These are phyloP conservation scores for Saccharomycopsis hybrid DNA, from an alignment of 1,139 yeast genomes.

Conservation along the genomic window DNA sequence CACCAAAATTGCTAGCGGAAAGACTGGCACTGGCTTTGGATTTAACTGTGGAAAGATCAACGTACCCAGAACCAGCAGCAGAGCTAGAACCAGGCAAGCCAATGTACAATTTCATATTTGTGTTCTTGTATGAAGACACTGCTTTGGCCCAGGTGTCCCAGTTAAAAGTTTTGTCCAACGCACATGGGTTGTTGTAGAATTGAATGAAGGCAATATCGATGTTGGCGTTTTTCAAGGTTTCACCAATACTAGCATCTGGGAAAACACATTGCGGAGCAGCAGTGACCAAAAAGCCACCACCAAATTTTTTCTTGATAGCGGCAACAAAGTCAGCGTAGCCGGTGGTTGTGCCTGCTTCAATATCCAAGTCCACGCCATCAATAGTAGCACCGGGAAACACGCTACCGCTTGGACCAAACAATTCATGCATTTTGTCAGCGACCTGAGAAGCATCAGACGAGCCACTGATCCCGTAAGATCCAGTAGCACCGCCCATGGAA, in stretches of 20 bases:
- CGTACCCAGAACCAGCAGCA: constrained; percentile 40
- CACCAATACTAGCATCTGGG: constrained; percentile 75
- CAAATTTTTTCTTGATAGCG: constrained; percentile 33
- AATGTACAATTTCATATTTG: constrained; percentile 46
- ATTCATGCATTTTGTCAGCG: constrained; percentile 27
- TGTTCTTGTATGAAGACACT: constrained; percentile 19
- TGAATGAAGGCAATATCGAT: constrained; percentile 19
- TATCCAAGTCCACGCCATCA: constrained; percentile 20
- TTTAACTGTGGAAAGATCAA: background rate
- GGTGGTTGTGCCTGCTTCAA: constrained; percentile 18
- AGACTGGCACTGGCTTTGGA: background rate
- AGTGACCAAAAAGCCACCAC: constrained; percentile 50
- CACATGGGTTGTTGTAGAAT: constrained; percentile 14
- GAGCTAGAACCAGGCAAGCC: constrained; percentile 55
- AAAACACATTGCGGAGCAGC: constrained; percentile 69
- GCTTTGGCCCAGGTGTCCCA: constrained; percentile 11
- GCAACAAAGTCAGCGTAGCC: constrained; percentile 18
- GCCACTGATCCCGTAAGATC: constrained; percentile 29
- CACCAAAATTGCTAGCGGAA: constrained; percentile 12
- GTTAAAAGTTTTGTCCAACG: constrained; percentile 2
- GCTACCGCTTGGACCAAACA: constrained; percentile 43
- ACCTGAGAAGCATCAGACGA: constrained; percentile 22
- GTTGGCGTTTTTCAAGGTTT: constrained; percentile 37
- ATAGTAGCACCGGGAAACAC: constrained; percentile 32
- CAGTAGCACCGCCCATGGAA: constrained; percentile 70